phyloP scores from a whole-genome alignment of 129 eudicot species.

The Centella asiatica region DNA sequence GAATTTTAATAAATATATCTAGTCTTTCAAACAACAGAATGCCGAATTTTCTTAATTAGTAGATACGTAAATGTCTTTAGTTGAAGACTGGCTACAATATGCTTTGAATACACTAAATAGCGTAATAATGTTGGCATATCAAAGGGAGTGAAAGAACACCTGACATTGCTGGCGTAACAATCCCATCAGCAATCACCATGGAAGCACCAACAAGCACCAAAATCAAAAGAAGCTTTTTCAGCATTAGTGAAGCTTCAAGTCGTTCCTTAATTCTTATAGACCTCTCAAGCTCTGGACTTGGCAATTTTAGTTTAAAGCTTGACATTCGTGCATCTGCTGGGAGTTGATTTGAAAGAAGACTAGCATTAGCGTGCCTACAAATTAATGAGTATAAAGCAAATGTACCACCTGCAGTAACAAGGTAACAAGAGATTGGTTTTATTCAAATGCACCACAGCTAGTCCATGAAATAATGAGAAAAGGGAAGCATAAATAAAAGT shows the following conservation, averaged over 20 bases:
- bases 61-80: not conserved
- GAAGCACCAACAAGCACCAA: constrained; percentile 95
- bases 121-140: constrained; percentile 8
- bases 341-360: constrained; percentile 86
- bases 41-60: not conserved
- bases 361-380: constrained; percentile 93
- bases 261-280: constrained; percentile 74
- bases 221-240: constrained; percentile 76
- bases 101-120: constrained; percentile 2
- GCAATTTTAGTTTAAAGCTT: constrained; percentile 91
- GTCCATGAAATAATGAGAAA: not conserved
- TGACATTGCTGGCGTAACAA: constrained; percentile 98
- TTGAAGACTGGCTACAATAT: not conserved
- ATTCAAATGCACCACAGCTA: not conserved
- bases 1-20: not conserved
- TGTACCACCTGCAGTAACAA: constrained; percentile 68
- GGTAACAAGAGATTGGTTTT: not conserved
- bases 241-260: constrained; percentile 59
- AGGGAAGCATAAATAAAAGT: not conserved
- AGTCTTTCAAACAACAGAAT: not conserved
- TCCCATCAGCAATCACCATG: constrained; percentile 96
- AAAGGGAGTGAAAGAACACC: constrained; percentile 27
- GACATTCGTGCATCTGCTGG: constrained; percentile 91
- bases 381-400: constrained; percentile 92
- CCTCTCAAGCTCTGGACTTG: constrained; percentile 92